These are phyloP conservation scores for Pseudonitzschia multistriata DNA, from an alignment of 108 stramenopile genomes.

Conservation along the genomic window DNA sequence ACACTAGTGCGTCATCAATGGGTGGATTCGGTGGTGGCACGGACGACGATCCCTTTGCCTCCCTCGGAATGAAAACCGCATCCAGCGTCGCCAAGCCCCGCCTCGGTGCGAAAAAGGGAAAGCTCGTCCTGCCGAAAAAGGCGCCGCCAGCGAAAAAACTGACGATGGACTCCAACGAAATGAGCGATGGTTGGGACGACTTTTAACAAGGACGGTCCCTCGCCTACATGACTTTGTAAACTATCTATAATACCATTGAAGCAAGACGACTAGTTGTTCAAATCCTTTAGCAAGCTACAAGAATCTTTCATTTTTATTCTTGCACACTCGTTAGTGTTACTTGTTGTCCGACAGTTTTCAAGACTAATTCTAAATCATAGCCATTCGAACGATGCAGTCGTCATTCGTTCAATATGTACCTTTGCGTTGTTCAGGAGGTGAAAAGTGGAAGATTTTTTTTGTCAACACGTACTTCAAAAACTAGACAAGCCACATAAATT, in stretches of 20 bases:
- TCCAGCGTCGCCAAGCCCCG: not conserved
- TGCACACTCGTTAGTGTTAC: no score
- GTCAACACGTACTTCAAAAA: no score
- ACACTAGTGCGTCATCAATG: not conserved
- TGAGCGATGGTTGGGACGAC: slow-evolving; percentile 86
- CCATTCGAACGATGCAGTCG: no score
- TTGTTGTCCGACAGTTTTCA: not conserved
- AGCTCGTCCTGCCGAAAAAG: slow-evolving; percentile 38
- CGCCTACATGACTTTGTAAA: not conserved
- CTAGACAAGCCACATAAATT: no score
- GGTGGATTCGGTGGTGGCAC: slow-evolving; percentile 25
- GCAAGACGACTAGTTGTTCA: not conserved
- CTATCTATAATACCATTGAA: not conserved
- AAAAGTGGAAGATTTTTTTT: no score
- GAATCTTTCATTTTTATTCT: no score
- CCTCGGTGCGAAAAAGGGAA: slow-evolving; percentile 10
- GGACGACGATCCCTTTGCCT: slow-evolving; percentile 31
- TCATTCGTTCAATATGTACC: no score
- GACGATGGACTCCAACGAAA: slow-evolving; percentile 37
- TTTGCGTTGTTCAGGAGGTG: no score
- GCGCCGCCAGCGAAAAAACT: slow-evolving; percentile 36
- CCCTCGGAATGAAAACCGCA: slow-evolving; percentile 15
- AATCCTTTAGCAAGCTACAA: not conserved
- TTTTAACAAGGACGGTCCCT: slow-evolving; percentile 46
- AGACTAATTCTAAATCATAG: not conserved